Conservation (phyloP, 2,329 filamentous ascomycete genomes). For the Epichloe hybrida region DNA sequence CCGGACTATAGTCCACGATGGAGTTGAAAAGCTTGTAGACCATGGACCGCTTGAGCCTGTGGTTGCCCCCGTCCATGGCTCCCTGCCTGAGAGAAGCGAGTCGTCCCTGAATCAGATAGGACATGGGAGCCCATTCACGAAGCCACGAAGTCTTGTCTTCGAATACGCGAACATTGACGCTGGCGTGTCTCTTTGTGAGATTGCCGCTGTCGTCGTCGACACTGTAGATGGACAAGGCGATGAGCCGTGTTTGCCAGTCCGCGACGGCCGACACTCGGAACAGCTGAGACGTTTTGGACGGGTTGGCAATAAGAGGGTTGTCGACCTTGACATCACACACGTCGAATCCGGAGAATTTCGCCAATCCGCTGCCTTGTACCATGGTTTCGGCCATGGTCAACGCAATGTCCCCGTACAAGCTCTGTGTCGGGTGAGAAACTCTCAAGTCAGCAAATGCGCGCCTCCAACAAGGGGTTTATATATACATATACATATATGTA, state of each 20-base stretch:
- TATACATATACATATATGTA: no score
- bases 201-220: constrained; percentile 19
- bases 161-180: no score
- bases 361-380: no score
- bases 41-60: constrained; percentile 4
- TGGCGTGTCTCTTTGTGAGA: constrained; percentile 9
- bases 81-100: constrained; percentile 23
- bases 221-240: constrained; percentile 22
- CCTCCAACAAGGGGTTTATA: no score
- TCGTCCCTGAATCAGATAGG: no score
- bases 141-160: no score
- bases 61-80: constrained; percentile 17
- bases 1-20: constrained; percentile 41
- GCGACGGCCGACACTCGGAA: constrained; percentile 20
- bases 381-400: no score
- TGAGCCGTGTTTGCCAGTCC: constrained; percentile 30
- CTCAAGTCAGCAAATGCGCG: no score
- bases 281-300: constrained; percentile 16
- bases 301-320: constrained; percentile 28
- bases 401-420: no score
- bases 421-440: no score
- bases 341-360: no score
- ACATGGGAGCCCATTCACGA: no score
- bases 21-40: constrained; percentile 51
- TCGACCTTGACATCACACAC: constrained; percentile 46